These are phyloP conservation scores for Phascolomyces articulosus DNA, from an alignment of 371 early-diverging fungal species.

Conservation along the genomic window DNA sequence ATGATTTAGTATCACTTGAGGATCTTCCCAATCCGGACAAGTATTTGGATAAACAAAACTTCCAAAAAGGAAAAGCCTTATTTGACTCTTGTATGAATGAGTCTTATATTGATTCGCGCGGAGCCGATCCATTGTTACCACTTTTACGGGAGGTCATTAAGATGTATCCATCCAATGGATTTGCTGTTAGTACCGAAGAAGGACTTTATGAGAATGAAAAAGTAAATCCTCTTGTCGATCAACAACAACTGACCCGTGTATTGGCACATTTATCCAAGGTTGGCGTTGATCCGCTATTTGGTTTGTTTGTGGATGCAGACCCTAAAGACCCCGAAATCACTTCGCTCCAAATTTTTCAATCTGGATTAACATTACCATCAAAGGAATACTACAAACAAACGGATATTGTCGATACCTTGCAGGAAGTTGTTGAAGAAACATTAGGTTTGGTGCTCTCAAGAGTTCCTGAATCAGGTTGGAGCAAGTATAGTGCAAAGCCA, in stretches of 20 bases:
- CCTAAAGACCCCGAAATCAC: slow-evolving; percentile 48
- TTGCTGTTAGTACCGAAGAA: background rate
- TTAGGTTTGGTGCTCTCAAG: slow-evolving; percentile 20
- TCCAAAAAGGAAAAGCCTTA: slow-evolving; percentile 48
- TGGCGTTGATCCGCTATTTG: slow-evolving; percentile 26
- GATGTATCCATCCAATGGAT: slow-evolving; percentile 14
- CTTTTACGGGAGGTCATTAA: slow-evolving; percentile 37
- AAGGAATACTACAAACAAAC: slow-evolving; percentile 60
- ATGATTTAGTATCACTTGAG: slow-evolving; percentile 16
- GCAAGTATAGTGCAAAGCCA: slow-evolving; percentile 13
- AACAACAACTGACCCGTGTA: slow-evolving; percentile 13
- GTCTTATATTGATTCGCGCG: slow-evolving; percentile 41
- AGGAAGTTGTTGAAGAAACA: slow-evolving; percentile 31
- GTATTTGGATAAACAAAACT: slow-evolving; percentile 47
- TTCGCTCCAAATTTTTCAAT: slow-evolving; percentile 46
- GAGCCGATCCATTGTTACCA: slow-evolving; percentile 49
- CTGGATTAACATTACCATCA: slow-evolving; percentile 59
- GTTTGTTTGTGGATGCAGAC: slow-evolving; percentile 41
- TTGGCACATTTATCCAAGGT: slow-evolving; percentile 14
- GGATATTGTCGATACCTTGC: slow-evolving; percentile 27
- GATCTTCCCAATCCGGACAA: slow-evolving; percentile 39
- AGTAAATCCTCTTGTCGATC: background rate
- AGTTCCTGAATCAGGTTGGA: slow-evolving; percentile 7
- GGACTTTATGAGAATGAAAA: background rate
- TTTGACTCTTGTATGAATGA: slow-evolving; percentile 65